A percentile compares a stretch with the other conserved stretches of the same genome.
These are phyloP conservation scores for Yamadazyma aaseri DNA, from an alignment of 1,139 yeast genomes.

Conservation along the genomic window DNA sequence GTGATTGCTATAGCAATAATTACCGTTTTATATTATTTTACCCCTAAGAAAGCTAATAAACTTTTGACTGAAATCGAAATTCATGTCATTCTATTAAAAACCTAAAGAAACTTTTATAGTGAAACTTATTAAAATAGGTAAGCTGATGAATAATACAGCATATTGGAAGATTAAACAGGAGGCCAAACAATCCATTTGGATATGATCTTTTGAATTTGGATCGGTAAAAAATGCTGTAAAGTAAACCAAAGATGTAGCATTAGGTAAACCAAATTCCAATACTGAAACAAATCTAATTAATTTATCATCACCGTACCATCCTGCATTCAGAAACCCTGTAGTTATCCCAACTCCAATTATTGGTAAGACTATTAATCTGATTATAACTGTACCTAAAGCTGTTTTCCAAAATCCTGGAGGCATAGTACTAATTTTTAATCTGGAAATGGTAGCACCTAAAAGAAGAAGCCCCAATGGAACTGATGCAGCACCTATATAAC, in stretches of 20 bases:
- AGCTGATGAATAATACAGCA: slow-evolving; percentile 52
- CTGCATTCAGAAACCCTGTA: slow-evolving; percentile 42
- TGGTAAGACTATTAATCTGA: slow-evolving; percentile 39
- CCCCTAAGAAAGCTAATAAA: no score
- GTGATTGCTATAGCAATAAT: no score
- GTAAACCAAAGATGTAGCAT: slow-evolving; percentile 82
- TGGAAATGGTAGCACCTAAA: slow-evolving; percentile 82
- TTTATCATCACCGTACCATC: slow-evolving; percentile 53
- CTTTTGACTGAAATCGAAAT: no score
- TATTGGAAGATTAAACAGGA: slow-evolving; percentile 71
- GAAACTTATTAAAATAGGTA: slow-evolving; percentile 69
- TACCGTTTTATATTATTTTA: no score
- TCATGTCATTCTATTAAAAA: slow-evolving; percentile 15
- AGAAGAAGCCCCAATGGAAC: slow-evolving; percentile 84
- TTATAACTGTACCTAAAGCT: slow-evolving; percentile 35
- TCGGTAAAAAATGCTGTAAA: slow-evolving; percentile 82
- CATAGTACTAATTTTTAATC: slow-evolving; percentile 58
- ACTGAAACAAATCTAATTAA: slow-evolving; percentile 63
- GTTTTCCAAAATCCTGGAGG: slow-evolving; percentile 74
- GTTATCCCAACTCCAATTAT: slow-evolving; percentile 47
- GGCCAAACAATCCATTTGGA: slow-evolving; percentile 84
- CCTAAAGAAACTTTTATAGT: slow-evolving; percentile 43
- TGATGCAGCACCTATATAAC: slow-evolving; percentile 81
- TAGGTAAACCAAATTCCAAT: slow-evolving; percentile 76
- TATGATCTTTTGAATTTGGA: slow-evolving; percentile 54